Conservation (phyloP, 768 basidiomycete species). For the Pleurotus citrinopileatus region DNA sequence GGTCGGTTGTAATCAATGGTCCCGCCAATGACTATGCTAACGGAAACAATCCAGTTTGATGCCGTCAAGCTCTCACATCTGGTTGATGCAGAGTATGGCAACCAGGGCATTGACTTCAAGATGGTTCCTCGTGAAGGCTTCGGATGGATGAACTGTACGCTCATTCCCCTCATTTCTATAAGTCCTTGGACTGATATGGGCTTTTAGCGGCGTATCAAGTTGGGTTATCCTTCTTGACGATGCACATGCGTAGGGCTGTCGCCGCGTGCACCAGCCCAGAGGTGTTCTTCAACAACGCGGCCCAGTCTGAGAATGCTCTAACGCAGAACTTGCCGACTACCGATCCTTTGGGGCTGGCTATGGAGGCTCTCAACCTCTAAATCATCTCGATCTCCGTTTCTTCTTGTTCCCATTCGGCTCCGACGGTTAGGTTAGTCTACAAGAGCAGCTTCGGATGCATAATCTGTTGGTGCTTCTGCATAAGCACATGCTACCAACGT, state of each 20-base stretch:
- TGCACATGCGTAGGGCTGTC: constrained; percentile 92
- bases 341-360: constrained; percentile 62
- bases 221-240: constrained; percentile 91
- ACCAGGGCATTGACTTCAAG: constrained; percentile 96
- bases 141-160: constrained; percentile 95
- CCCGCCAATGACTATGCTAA: constrained; percentile 10
- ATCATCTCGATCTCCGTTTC: not conserved
- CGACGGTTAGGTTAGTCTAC: not conserved
- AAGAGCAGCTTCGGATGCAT: not conserved
- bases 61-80: constrained; percentile 94
- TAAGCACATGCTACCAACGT: not conserved
- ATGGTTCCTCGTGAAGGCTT: constrained; percentile 97
- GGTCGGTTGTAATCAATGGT: constrained; percentile 34
- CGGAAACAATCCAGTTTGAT: constrained; percentile 63
- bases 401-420: not conserved
- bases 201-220: constrained; percentile 88
- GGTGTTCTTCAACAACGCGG: constrained; percentile 70
- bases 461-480: not conserved
- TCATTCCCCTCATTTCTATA: not conserved
- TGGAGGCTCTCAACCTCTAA: constrained; percentile 49
- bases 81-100: constrained; percentile 96
- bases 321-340: constrained; percentile 37
- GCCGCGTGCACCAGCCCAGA: constrained; percentile 93
- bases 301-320: constrained; percentile 32
- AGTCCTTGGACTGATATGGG: not conserved